These are phyloP conservation scores for Immersiella caudata DNA, from an alignment of 495 filamentous ascomycete genomes.

Conservation along the genomic window DNA sequence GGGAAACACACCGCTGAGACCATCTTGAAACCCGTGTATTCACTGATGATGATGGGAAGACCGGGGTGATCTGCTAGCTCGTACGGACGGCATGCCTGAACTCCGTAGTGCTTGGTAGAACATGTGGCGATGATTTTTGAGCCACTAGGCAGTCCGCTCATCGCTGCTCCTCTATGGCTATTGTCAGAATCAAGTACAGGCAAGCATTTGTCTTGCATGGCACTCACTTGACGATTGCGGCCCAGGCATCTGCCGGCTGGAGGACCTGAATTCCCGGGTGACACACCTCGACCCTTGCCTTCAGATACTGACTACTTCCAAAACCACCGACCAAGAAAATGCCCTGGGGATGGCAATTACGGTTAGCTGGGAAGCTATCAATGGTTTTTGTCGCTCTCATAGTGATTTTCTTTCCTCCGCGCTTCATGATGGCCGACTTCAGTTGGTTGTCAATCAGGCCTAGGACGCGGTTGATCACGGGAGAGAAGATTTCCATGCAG, in stretches of 20 bases:
- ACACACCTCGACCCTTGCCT: constrained; percentile 27
- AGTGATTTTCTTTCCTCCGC: background rate
- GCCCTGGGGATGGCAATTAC: constrained; percentile 28
- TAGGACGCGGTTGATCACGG: constrained; percentile 40
- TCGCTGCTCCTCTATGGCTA: constrained; percentile 4
- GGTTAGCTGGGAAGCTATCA: constrained; percentile 1
- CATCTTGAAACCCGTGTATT: background rate
- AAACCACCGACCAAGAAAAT: constrained; percentile 52
- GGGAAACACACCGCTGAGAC: background rate
- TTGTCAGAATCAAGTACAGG: background rate
- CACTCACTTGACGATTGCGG: constrained; percentile 6
- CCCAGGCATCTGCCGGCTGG: constrained; percentile 12
- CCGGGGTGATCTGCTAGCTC: too few species aligned
- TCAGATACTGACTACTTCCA: constrained; percentile 44
- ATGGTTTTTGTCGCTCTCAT: constrained; percentile 28
- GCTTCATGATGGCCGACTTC: background rate
- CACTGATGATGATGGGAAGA: too few species aligned
- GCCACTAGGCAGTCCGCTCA: background rate
- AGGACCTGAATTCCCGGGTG: background rate
- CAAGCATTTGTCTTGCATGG: background rate
- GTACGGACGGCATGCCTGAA: background rate
- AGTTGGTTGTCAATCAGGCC: constrained; percentile 33
- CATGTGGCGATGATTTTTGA: background rate
- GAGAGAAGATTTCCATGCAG: constrained; percentile 43
- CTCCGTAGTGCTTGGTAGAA: constrained; percentile 8